Evolutionary conservation across 108 stramenopile genomes (phyloP).

Genomic region (Cyclotella cryptica): DNA sequence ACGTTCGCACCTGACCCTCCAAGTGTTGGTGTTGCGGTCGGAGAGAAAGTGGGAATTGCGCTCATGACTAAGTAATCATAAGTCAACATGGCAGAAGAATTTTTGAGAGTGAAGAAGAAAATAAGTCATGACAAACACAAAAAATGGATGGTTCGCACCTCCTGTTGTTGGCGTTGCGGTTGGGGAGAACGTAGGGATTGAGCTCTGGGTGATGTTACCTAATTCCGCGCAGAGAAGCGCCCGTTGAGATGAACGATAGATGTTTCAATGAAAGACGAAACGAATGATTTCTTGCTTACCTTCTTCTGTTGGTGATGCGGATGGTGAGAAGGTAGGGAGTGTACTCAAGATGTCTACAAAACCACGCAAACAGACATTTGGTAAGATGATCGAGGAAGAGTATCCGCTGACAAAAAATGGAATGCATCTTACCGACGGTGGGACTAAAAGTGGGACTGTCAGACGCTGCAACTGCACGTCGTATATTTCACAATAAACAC

Average conservation of each 20-base stretch:
- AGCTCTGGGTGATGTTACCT: no score
- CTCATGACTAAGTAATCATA: not conserved
- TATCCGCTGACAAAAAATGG: not conserved
- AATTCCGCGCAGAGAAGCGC: no score
- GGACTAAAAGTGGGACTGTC: constrained; percentile 12
- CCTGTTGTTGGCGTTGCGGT: constrained; percentile 3
- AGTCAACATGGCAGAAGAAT: not conserved
- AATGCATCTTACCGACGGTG: not conserved
- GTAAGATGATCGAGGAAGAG: not conserved
- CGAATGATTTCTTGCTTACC: no score
- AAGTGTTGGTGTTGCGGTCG: not conserved
- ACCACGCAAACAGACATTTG: no score
- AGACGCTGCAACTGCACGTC: not conserved
- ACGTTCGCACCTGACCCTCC: not conserved
- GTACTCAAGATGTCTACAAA: no score
- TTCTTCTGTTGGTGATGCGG: no score
- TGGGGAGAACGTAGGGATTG: constrained; percentile 6
- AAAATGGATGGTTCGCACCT: not conserved
- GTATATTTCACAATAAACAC: no score
- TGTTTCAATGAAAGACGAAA: no score
- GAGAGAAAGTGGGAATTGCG: constrained; percentile 7
- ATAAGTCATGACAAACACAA: no score
- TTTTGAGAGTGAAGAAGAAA: not conserved
- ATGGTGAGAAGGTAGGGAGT: no score
- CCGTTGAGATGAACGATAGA: no score